These are phyloP conservation scores for Russula vinacea DNA, from an alignment of 768 basidiomycete species.

Conservation along the genomic window DNA sequence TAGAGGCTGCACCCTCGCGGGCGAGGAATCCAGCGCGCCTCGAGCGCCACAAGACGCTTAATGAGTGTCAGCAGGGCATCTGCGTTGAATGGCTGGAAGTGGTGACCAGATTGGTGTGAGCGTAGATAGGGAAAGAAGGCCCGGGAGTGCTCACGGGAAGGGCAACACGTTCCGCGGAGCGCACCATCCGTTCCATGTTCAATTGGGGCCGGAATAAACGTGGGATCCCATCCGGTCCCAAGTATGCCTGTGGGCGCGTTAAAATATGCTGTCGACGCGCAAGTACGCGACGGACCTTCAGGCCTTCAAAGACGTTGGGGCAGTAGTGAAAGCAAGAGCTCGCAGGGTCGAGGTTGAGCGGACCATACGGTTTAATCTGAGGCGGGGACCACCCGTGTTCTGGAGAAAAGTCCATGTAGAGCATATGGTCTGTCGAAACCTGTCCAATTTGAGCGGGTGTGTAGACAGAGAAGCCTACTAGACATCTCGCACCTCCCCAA, in stretches of 20 bases:
- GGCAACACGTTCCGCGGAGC: slow-evolving; percentile 45
- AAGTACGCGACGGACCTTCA: slow-evolving; percentile 51
- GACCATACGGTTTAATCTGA: slow-evolving; percentile 68
- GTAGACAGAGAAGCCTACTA: neutral
- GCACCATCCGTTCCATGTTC: slow-evolving; percentile 51
- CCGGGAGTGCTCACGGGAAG: neutral
- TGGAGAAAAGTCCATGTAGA: slow-evolving; percentile 61
- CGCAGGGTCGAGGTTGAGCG: slow-evolving; percentile 55
- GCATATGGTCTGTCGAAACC: slow-evolving; percentile 79
- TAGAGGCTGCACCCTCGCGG: slow-evolving; percentile 77
- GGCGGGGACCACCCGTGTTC: slow-evolving; percentile 65
- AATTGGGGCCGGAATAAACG: slow-evolving; percentile 59
- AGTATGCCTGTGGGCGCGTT: slow-evolving; percentile 52
- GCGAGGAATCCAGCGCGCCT: slow-evolving; percentile 82
- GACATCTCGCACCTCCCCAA: slow-evolving; percentile 50
- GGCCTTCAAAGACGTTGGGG: slow-evolving; percentile 58
- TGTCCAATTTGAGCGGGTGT: slow-evolving; percentile 31
- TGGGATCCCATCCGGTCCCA: slow-evolving; percentile 65
- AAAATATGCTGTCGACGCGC: neutral
- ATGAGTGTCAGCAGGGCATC: slow-evolving; percentile 49
- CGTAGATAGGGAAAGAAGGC: neutral
- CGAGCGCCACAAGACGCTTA: slow-evolving; percentile 65
- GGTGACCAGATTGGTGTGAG: neutral
- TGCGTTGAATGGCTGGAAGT: slow-evolving; percentile 43
- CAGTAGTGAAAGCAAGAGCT: slow-evolving; percentile 60